Evolutionary conservation across 2,329 filamentous ascomycete species (phyloP).

Genomic region (Colletotrichum horii): DNA sequence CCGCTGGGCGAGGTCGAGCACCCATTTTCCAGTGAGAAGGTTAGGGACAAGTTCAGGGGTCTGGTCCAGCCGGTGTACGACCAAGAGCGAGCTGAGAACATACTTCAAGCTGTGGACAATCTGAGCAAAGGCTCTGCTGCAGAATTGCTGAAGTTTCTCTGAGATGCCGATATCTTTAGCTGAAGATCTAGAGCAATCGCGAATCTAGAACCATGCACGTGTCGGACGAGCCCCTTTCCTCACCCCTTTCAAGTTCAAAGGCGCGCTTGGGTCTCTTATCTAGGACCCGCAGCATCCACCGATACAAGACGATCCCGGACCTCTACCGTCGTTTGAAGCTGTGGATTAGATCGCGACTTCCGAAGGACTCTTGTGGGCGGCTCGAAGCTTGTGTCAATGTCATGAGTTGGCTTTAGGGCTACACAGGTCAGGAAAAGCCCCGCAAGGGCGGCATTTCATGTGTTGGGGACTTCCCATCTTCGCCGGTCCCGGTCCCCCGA

Average conservation of each 20-base stretch:
- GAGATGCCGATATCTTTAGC: not conserved
- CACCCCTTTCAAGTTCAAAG: not conserved
- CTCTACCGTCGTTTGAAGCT: not conserved
- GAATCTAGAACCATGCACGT: not conserved
- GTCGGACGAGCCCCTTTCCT: not conserved
- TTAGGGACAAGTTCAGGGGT: conserved; percentile 28
- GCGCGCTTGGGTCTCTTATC: not conserved
- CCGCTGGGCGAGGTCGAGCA: conserved; percentile 28
- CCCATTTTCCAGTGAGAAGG: conserved; percentile 24
- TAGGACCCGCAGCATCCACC: not conserved
- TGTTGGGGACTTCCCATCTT: not conserved
- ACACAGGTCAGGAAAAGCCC: not conserved
- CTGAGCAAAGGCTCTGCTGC: not conserved
- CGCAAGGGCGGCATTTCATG: not conserved
- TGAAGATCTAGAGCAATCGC: not conserved
- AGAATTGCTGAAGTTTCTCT: not conserved
- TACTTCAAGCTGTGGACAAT: not conserved
- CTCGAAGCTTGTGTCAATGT: not conserved
- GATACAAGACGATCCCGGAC: not conserved
- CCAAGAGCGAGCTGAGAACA: not conserved
- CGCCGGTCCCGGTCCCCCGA: not conserved
- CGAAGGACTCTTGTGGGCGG: not conserved
- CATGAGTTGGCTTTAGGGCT: not conserved
- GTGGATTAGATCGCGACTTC: not conserved
- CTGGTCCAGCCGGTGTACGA: conserved; percentile 23